Conservation (phyloP, 768 basidiomycete genomes). For the Leucosporidium creatinivorum region DNA sequence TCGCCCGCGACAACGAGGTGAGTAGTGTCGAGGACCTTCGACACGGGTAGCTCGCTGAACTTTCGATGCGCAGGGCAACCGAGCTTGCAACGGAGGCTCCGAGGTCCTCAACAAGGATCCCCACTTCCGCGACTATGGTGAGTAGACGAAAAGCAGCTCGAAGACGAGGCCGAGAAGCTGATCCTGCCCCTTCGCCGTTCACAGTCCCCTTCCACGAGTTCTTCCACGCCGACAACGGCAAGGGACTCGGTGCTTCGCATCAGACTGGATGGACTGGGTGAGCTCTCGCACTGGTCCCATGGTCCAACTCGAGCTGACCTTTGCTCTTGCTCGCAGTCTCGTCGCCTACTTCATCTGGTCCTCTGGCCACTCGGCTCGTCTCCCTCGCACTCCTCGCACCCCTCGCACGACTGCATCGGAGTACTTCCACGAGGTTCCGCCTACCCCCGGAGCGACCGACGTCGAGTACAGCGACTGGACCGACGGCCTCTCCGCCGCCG, state of each 20-base stretch:
- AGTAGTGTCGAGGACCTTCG: too few relatives aligned
- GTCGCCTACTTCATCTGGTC: conserved; percentile 61
- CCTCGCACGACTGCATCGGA: conserved; percentile 57
- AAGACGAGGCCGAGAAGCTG: too few relatives aligned
- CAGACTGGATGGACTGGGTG: conserved; percentile 80
- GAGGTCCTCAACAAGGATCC: conserved; percentile 81
- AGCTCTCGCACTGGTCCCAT: conserved; percentile 41
- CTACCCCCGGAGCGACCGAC: conserved; percentile 20
- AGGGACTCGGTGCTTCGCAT: conserved; percentile 92
- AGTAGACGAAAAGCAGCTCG: conserved; percentile 44
- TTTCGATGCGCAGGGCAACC: conserved; percentile 53
- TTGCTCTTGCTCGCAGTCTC: conserved; percentile 53
- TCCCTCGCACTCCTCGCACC: conserved; percentile 93
- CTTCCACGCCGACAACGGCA: conserved; percentile 89
- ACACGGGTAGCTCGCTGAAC: neutral
- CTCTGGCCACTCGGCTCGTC: conserved; percentile 75
- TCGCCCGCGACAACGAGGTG: conserved; percentile 67
- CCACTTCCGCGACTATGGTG: conserved; percentile 92
- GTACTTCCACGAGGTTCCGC: conserved; percentile 69
- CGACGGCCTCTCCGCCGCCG: conserved; percentile 20
- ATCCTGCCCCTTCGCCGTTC: neutral
- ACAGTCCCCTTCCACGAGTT: conserved; percentile 50
- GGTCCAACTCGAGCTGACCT: conserved; percentile 30
- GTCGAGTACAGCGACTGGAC: conserved; percentile 15
- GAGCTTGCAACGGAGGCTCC: conserved; percentile 88